phyloP scores from a whole-genome alignment of 495 filamentous ascomycete species.

The Talaromyces thailandensis region DNA sequence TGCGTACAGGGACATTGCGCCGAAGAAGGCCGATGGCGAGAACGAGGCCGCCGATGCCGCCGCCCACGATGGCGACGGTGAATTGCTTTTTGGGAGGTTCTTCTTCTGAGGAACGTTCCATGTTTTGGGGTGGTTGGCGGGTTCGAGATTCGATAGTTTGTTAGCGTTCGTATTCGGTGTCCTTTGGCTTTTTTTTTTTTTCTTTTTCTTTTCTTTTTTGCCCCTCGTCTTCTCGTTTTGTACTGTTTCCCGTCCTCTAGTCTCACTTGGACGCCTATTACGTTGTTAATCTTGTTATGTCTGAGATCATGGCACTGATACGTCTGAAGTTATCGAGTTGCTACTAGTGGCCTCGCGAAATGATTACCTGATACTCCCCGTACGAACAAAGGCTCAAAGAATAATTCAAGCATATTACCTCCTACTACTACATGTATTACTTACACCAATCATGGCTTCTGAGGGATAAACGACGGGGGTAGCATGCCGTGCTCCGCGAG shows the following conservation, averaged over 20 bases:
- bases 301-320: background rate
- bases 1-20: constrained; percentile 35
- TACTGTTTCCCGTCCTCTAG: background rate
- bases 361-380: background rate
- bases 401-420: background rate
- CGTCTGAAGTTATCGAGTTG: background rate
- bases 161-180: background rate
- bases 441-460: background rate
- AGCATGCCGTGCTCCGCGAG: background rate
- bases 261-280: background rate
- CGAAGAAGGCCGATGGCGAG: constrained; percentile 46
- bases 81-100: constrained; percentile 13
- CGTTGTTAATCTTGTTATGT: background rate
- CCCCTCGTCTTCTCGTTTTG: background rate
- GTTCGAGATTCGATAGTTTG: background rate
- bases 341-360: background rate
- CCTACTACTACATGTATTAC: too few species aligned
- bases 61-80: constrained; percentile 50
- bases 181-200: background rate
- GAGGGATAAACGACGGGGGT: background rate
- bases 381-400: background rate
- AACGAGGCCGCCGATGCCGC: constrained; percentile 49
- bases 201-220: background rate
- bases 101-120: background rate
- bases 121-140: background rate